Conservation (phyloP, 306 rosid species). For the Cicer bijugum region DNA sequence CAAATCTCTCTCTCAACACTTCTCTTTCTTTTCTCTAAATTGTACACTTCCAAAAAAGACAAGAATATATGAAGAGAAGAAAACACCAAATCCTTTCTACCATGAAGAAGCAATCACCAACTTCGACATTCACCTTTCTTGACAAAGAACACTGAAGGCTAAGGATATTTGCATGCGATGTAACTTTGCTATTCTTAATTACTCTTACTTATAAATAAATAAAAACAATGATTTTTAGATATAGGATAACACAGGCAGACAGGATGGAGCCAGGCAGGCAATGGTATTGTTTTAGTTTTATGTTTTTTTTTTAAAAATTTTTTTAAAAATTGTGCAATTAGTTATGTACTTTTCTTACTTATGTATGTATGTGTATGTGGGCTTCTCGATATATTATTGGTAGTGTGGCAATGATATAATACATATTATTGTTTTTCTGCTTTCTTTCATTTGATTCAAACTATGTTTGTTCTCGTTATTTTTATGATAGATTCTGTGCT, state of each 20-base stretch:
- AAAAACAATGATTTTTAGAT: neutral
- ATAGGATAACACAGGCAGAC: slow-evolving; percentile 6
- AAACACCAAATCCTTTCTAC: neutral
- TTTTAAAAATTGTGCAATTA: neutral
- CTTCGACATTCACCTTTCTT: neutral
- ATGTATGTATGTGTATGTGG: neutral
- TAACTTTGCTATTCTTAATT: neutral
- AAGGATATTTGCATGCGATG: neutral
- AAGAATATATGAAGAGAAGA: neutral
- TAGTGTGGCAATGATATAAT: neutral
- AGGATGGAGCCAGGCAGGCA: slow-evolving; percentile 16
- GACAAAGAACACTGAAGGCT: neutral
- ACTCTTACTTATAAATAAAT: neutral
- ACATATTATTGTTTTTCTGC: neutral
- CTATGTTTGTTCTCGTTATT: neutral
- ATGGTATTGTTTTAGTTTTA: neutral
- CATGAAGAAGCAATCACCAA: neutral
- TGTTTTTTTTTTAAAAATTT: neutral
- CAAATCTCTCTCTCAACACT: neutral
- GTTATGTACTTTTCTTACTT: neutral
- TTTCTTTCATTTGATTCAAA: neutral
- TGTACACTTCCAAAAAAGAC: neutral
- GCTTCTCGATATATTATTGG: neutral
- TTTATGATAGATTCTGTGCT: too few relatives aligned
- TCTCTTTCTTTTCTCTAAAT: neutral